Percentiles rank a stretch among this genome's conserved stretches.
These are phyloP conservation scores for Dictyostelium citrinum DNA, from an alignment of 78 protist genomes.

Conservation along the genomic window DNA sequence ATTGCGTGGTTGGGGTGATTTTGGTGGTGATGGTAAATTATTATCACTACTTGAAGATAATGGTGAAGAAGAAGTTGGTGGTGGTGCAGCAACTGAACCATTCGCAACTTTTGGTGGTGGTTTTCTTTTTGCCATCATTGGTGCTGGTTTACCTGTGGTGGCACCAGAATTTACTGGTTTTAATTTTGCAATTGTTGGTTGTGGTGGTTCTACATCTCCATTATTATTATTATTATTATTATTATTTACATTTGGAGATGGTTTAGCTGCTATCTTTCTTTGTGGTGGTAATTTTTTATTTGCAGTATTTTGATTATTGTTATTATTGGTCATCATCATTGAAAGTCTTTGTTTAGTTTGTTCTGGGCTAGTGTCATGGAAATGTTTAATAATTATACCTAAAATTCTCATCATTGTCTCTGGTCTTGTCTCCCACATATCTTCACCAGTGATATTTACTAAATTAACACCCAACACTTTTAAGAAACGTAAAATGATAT, in stretches of 20 bases:
- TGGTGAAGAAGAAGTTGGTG: background rate
- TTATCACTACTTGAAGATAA: background rate
- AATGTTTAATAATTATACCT: conserved; percentile 65
- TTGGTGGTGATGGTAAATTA: background rate
- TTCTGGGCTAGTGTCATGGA: conserved; percentile 20
- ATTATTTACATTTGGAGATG: background rate
- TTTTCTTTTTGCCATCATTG: conserved; percentile 8
- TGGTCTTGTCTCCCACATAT: conserved; percentile 68
- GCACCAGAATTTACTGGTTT: background rate
- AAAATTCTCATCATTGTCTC: conserved; percentile 69
- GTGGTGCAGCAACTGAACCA: background rate
- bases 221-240: background rate
- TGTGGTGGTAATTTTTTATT: conserved; percentile 3
- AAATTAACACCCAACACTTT: conserved; percentile 60
- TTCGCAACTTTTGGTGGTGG: conserved; percentile 51
- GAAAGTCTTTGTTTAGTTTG: conserved; percentile 56
- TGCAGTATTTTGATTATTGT: background rate
- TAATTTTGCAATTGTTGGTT: background rate
- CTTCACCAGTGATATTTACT: conserved; percentile 67
- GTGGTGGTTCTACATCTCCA: background rate
- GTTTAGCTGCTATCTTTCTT: background rate
- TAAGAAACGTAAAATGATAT: conserved; percentile 52
- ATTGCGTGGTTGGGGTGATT: background rate
- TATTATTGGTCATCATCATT: background rate
- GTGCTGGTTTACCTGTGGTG: background rate